Evolutionary conservation across 192 early-diverging fungal species (phyloP).

Genomic region (Podila minutissima): DNA sequence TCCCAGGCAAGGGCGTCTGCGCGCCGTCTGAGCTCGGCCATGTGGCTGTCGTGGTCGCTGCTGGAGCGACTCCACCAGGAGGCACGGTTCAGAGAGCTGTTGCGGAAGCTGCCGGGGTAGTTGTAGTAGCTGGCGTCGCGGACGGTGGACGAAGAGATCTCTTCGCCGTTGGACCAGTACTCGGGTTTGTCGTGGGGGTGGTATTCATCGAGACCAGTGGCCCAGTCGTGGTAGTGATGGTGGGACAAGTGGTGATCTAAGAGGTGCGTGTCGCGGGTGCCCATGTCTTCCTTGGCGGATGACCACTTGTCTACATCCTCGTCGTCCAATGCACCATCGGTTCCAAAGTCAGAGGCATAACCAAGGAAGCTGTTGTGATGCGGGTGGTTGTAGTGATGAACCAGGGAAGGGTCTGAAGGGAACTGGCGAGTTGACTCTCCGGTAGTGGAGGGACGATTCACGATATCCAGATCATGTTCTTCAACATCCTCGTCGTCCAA

Average conservation of each 20-base stretch:
- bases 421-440: not conserved
- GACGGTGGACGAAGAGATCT: constrained; percentile 26
- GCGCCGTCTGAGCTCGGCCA: constrained; percentile 22
- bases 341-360: not conserved
- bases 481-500: not conserved
- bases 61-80: constrained; percentile 34
- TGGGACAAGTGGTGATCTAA: not conserved
- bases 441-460: not conserved
- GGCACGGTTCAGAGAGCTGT: constrained; percentile 17
- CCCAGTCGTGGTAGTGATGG: not conserved
- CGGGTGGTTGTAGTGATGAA: not conserved
- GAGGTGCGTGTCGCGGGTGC: constrained; percentile 5
- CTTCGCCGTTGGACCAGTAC: constrained; percentile 49
- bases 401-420: not conserved
- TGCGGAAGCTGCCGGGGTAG: constrained; percentile 28
- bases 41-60: constrained; percentile 9
- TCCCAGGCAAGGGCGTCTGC: constrained; percentile 42
- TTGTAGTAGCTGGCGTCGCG: constrained; percentile 39
- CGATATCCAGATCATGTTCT: not conserved
- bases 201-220: not conserved
- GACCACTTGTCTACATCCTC: constrained; percentile 9
- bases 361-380: not conserved
- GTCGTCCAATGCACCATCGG: constrained; percentile 9
- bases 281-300: constrained; percentile 38
- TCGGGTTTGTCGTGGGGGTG: constrained; percentile 12